These are phyloP conservation scores for Santalum album DNA, from an alignment of 164 flowering plant genomes.

Conservation along the genomic window DNA sequence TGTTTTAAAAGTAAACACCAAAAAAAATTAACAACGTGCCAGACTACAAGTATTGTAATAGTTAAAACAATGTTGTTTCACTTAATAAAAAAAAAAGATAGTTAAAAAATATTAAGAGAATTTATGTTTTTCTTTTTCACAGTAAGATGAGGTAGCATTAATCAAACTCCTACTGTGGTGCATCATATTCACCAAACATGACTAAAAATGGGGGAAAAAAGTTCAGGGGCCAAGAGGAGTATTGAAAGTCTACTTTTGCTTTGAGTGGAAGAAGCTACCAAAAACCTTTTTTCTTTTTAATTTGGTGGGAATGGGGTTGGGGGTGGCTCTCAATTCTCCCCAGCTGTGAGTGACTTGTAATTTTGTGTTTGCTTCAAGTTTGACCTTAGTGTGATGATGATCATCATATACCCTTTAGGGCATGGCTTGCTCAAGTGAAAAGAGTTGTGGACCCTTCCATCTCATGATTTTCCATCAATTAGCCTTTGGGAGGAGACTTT, in stretches of 20 bases:
- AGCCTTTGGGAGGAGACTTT: slow-evolving; percentile 14
- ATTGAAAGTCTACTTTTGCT: slow-evolving; percentile 48
- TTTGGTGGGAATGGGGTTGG: not conserved
- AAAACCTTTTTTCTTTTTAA: slow-evolving; percentile 17
- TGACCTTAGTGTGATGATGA: slow-evolving; percentile 37
- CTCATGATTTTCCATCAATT: slow-evolving; percentile 53
- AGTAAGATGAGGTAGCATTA: too few relatives aligned
- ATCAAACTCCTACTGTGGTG: too few relatives aligned
- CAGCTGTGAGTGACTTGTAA: slow-evolving; percentile 21
- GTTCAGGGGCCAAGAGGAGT: slow-evolving; percentile 1
- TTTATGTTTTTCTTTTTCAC: too few relatives aligned
- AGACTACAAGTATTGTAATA: too few relatives aligned
- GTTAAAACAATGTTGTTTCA: too few relatives aligned
- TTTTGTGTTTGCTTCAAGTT: slow-evolving; percentile 48
- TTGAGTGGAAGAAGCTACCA: slow-evolving; percentile 64
- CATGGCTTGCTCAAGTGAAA: slow-evolving; percentile 49
- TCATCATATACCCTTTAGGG: slow-evolving; percentile 16
- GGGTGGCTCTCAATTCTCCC: slow-evolving; percentile 13
- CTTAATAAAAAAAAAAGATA: too few relatives aligned
- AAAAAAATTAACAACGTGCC: too few relatives aligned
- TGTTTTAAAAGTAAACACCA: too few relatives aligned
- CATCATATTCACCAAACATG: too few relatives aligned
- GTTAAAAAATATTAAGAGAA: too few relatives aligned
- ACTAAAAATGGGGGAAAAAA: too few relatives aligned
- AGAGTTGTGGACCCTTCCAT: slow-evolving; percentile 39